phyloP scores from a whole-genome alignment of 2,329 filamentous ascomycete species.

The Akanthomyces lecanii region DNA sequence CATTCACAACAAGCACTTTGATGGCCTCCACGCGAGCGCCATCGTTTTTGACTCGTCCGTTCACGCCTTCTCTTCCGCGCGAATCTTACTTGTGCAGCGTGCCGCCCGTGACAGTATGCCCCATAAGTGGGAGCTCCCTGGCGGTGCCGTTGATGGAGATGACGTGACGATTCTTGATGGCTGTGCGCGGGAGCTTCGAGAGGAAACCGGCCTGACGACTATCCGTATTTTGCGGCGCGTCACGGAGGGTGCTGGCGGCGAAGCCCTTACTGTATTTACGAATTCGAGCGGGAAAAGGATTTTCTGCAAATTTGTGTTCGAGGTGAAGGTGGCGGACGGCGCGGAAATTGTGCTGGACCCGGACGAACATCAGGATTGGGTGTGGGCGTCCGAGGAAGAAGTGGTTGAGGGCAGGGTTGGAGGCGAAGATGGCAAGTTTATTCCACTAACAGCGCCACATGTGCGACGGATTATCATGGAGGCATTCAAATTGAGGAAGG shows the following conservation, averaged over 20 bases:
- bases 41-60: slow-evolving; percentile 31
- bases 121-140: slow-evolving; percentile 45
- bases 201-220: slow-evolving; percentile 41
- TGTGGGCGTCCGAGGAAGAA: slow-evolving; percentile 39
- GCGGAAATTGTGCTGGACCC: slow-evolving; percentile 33
- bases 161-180: slow-evolving; percentile 40
- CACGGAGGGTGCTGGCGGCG: slow-evolving; percentile 24
- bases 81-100: slow-evolving; percentile 45
- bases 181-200: slow-evolving; percentile 44
- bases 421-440: slow-evolving; percentile 21
- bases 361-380: slow-evolving; percentile 37
- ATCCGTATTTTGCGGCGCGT: slow-evolving; percentile 28
- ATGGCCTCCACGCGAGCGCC: slow-evolving; percentile 31
- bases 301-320: slow-evolving; percentile 33
- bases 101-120: slow-evolving; percentile 42
- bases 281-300: slow-evolving; percentile 31
- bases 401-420: slow-evolving; percentile 25
- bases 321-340: slow-evolving; percentile 30
- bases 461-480: slow-evolving; percentile 28
- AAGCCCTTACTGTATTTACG: slow-evolving; percentile 29
- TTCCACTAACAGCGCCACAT: slow-evolving; percentile 30
- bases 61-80: slow-evolving; percentile 14
- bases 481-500: slow-evolving; percentile 28
- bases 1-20: slow-evolving; percentile 24
- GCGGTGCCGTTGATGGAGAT: slow-evolving; percentile 44